Base-by-base conservation (phyloP, 139 green algal genomes). In the Zygnema circumcarinatum region DNA sequence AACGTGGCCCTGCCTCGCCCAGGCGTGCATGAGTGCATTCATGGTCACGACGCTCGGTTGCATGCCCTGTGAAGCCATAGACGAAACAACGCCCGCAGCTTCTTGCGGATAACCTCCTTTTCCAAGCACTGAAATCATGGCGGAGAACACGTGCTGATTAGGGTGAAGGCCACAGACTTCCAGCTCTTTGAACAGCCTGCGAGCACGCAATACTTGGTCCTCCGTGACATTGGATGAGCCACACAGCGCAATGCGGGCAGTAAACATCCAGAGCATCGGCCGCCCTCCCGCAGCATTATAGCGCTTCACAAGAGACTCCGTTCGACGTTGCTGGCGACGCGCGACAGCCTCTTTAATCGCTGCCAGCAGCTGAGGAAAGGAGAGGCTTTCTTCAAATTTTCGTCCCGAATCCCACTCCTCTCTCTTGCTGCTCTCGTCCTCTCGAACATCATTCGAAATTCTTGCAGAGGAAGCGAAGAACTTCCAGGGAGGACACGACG, bases 201-300 rank as follows among this genome's bases (percentile, higher is more conserved):
- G 7, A 7, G 47, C 47, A 25, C 47, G 47, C 7, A 62, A 62
- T 25, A 62, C 16, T 62, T 62, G 47, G 47, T 62, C 47, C 7
- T 62, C 16, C 16, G 47, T 25, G 16, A 62, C 47, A 62, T 62
- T 62, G 7, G 47, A 62, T 16, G 69, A 41, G 7, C 69, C 36
- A 41, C 69, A 78, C 35, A 78, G 16, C 11, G 69, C 69, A 52
- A 78, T 78, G 11, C 69, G 7, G 3, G 11, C 69, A 41, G 35
- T 78, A 41, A 52, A 78, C 69, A 78, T 78, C 69, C 69, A 78
- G 3, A 78, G 7, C 35, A n/a, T 52, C 16, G 69, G 69, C 16
- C 16, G 7, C 16, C 69, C 69, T 39, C 69, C 69, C 7, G 16
- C 69, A 41, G 35, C 36, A 22, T 78, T 39, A 41, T 78, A 78